These are phyloP conservation scores for Novymonas esmeraldas DNA, from an alignment of 208 protist species.

Conservation along the genomic window DNA sequence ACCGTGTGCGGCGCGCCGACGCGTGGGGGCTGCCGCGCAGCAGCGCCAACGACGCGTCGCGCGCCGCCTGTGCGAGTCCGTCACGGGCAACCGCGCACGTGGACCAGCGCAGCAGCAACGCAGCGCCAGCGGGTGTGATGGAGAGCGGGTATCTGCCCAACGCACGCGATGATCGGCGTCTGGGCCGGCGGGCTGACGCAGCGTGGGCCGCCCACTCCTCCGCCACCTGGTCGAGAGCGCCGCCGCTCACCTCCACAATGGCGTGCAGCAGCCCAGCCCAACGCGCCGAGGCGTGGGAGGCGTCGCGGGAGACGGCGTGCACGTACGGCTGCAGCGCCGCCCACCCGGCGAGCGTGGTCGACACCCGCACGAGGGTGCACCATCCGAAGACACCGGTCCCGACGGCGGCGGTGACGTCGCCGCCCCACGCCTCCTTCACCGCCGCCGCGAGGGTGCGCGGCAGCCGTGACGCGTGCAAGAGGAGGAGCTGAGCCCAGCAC, in stretches of 20 bases:
- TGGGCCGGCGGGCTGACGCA: not conserved
- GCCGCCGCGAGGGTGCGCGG: conserved; percentile 3
- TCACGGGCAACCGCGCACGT: conserved; percentile 30
- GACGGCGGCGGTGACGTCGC: not conserved
- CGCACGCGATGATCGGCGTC: no score
- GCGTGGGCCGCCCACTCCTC: not conserved
- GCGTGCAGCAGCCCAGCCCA: conserved; percentile 17
- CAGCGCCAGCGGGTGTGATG: conserved; percentile 11
- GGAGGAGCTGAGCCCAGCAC: conserved; percentile 12
- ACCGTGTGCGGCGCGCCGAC: not conserved
- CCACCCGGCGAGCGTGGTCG: conserved; percentile 17
- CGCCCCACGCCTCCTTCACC: conserved; percentile 2
- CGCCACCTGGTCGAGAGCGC: not conserved
- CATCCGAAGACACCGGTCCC: not conserved
- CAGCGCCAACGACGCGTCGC: conserved; percentile 4
- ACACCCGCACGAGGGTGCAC: conserved; percentile 15
- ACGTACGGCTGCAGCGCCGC: conserved; percentile 22
- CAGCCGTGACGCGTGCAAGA: not conserved
- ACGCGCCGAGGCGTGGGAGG: not conserved
- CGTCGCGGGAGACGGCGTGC: not conserved
- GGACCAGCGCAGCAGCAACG: conserved; percentile 55
- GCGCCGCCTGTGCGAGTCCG: conserved; percentile 36
- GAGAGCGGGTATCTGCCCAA: conserved; percentile 1
- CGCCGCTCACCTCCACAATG: conserved; percentile 7
- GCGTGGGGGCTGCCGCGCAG: not conserved